Evolutionary conservation across 768 basidiomycete genomes (phyloP).

Genomic region (Ephemerocybe angulata): DNA sequence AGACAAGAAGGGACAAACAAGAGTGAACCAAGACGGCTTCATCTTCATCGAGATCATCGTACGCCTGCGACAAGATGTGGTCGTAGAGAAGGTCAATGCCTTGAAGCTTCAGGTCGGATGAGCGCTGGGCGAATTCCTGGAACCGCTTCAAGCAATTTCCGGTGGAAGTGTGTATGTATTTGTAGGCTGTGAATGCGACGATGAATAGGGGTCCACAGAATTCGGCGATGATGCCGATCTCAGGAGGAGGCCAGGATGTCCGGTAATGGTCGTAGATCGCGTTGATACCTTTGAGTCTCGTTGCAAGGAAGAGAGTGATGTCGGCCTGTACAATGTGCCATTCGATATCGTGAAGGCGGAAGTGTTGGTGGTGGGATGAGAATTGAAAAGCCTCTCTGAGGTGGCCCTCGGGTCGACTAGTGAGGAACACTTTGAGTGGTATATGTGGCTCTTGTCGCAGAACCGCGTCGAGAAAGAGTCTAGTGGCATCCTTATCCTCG

Average conservation of each 20-base stretch:
- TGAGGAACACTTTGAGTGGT: conserved; percentile 19
- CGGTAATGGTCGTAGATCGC: not conserved
- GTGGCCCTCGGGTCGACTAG: conserved; percentile 17
- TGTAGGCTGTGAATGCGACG: not conserved
- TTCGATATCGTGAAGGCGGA: conserved; percentile 8
- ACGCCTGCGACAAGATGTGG: not conserved
- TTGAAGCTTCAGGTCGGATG: not conserved
- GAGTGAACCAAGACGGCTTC: not conserved
- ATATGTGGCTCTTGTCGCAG: conserved; percentile 5
- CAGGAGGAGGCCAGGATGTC: not conserved
- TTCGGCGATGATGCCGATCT: not conserved
- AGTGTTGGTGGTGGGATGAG: not conserved
- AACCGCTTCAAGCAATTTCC: not conserved
- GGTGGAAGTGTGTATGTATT: not conserved
- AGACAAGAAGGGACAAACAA: not conserved
- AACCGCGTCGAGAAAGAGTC: conserved; percentile 11
- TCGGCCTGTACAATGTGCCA: conserved; percentile 1
- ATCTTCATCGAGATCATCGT: not conserved
- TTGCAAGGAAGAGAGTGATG: not conserved
- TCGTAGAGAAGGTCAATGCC: not conserved
- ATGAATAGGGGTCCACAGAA: conserved; percentile 9
- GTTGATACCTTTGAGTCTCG: not conserved
- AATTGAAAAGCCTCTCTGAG: conserved; percentile 4
- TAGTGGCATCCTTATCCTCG: conserved; percentile 7
- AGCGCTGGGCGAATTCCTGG: not conserved